These are phyloP conservation scores for Aspergillus brunneoviolaceus DNA, from an alignment of 2,329 filamentous ascomycete genomes.

Conservation along the genomic window DNA sequence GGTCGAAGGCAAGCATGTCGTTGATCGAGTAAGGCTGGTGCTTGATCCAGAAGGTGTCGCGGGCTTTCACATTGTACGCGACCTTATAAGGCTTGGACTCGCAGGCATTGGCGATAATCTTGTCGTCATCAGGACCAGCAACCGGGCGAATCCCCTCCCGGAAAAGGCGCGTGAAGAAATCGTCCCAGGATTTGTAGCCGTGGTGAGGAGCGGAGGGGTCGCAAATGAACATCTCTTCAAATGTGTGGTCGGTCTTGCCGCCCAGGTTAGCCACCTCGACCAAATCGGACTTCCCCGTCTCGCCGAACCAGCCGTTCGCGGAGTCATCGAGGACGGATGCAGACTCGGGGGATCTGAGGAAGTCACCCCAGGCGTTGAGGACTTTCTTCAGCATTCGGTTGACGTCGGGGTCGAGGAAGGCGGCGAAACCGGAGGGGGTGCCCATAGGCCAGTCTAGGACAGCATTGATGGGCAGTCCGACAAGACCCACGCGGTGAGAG, in stretches of 20 bases:
- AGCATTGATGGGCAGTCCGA: constrained; percentile 58
- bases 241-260: constrained; percentile 39
- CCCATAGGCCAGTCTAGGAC: constrained; percentile 61
- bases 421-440: constrained; percentile 54
- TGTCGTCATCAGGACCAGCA: constrained; percentile 51
- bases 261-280: constrained; percentile 12
- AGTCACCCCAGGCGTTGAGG: constrained; percentile 57
- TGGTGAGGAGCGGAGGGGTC: constrained; percentile 22
- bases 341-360: constrained; percentile 53
- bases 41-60: constrained; percentile 68
- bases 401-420: constrained; percentile 54
- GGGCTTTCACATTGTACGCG: constrained; percentile 51
- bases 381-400: constrained; percentile 55
- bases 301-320: constrained; percentile 56
- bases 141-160: constrained; percentile 58
- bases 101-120: constrained; percentile 62
- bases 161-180: constrained; percentile 66
- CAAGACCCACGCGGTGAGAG: constrained; percentile 42
- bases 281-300: constrained; percentile 46
- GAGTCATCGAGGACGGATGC: constrained; percentile 50
- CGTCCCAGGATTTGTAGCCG: constrained; percentile 68
- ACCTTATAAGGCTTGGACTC: constrained; percentile 62
- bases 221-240: constrained; percentile 22
- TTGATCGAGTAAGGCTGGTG: constrained; percentile 65
- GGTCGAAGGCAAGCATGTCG: constrained; percentile 63